phyloP scores from a whole-genome alignment of 768 basidiomycete species.

The Leccinellum rugosiceps region DNA sequence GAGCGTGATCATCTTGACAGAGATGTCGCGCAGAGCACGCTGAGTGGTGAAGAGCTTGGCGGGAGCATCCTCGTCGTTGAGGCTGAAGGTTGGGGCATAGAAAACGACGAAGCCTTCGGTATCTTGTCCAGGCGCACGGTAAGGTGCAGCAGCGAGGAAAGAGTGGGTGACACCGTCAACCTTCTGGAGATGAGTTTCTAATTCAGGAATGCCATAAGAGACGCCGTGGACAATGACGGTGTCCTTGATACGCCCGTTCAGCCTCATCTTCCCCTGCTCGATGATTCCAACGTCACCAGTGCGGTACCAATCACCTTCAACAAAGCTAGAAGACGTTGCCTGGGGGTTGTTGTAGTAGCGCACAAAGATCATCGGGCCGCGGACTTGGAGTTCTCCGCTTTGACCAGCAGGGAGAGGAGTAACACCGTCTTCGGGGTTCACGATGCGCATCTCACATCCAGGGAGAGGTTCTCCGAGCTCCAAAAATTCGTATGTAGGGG shows the following conservation, averaged over 20 bases:
- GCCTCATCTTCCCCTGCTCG: conserved; percentile 26
- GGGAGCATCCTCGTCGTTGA: conserved; percentile 18
- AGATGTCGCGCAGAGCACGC: conserved; percentile 28
- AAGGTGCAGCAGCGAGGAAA: conserved; percentile 34
- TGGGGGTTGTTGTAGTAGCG: background rate
- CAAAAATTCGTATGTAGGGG: background rate
- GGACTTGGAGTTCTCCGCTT: background rate
- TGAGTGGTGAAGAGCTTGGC: conserved; percentile 20
- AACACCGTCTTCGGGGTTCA: background rate
- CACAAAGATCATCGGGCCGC: background rate
- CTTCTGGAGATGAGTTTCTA: conserved; percentile 39
- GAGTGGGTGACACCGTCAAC: conserved; percentile 13
- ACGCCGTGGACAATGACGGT: conserved; percentile 44
- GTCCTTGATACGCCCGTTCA: conserved; percentile 40
- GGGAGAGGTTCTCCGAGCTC: background rate
- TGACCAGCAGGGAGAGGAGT: background rate
- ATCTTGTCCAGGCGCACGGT: conserved; percentile 37
- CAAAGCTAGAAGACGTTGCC: background rate
- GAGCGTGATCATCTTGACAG: conserved; percentile 27
- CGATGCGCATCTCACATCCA: background rate
- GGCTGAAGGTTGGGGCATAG: conserved; percentile 32
- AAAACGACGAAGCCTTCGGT: conserved; percentile 44
- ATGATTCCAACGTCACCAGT: background rate
- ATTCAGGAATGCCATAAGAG: conserved; percentile 38
- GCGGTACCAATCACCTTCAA: background rate